A percentile compares a stretch with the other conserved stretches of the same genome.
phyloP scores from a whole-genome alignment of 176 grass and related monocot species.

The Cenchrus fungigraminus region DNA sequence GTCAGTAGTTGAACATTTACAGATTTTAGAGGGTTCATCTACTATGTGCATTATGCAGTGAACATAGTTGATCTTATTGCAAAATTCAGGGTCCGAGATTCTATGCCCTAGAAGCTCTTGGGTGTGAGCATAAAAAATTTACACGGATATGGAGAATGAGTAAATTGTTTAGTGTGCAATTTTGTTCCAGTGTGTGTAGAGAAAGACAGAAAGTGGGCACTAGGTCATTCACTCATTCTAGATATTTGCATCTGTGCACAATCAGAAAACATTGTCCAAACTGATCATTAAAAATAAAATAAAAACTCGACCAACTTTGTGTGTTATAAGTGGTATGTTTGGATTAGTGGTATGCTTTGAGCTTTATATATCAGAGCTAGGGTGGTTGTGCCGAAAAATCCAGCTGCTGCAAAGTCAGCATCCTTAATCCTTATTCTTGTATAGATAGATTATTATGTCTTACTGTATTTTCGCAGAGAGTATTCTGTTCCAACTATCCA shows the following conservation, averaged over 20 bases:
- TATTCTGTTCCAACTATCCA: not conserved
- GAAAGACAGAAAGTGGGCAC: not conserved
- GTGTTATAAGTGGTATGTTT: not conserved
- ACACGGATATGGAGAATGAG: not conserved
- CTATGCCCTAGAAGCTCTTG: not conserved
- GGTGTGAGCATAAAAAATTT: not conserved
- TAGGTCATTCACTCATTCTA: not conserved
- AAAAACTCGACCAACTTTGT: not conserved
- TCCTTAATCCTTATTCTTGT: not conserved
- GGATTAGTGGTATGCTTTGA: not conserved
- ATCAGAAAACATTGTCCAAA: not conserved
- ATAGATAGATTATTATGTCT: not conserved
- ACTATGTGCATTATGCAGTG: not conserved
- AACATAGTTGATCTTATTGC: not conserved
- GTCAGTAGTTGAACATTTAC: not conserved
- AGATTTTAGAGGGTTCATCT: not conserved
- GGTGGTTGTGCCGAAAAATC: not conserved
- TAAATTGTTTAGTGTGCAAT: not conserved
- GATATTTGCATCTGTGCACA: not conserved
- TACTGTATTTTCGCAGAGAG: constrained; percentile 2
- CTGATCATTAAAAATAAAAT: not conserved
- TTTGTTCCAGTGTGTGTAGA: not conserved
- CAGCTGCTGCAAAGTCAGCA: not conserved
- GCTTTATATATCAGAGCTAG: not conserved
- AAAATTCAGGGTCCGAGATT: not conserved